These are phyloP conservation scores for Leccinum rimulosum DNA, from an alignment of 768 basidiomycete genomes.

Conservation along the genomic window DNA sequence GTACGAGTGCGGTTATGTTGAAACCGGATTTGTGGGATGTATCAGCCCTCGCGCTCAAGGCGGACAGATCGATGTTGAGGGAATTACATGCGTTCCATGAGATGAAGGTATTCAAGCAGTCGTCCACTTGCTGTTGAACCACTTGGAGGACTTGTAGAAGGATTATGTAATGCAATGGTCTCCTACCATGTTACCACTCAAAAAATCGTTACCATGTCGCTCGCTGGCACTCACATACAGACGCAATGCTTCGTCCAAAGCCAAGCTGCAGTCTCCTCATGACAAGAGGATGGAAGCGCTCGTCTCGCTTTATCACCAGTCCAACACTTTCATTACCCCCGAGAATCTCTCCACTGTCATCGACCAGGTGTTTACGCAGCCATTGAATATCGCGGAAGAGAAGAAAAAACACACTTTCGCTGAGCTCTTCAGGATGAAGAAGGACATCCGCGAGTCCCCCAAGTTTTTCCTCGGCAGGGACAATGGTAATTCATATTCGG, in stretches of 20 bases:
- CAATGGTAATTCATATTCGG: conserved; percentile 9
- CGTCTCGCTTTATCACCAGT: conserved; percentile 75
- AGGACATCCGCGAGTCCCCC: conserved; percentile 5
- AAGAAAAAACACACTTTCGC: conserved; percentile 10
- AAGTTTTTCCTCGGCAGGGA: conserved; percentile 33
- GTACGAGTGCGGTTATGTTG: neutral
- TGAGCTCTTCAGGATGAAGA: conserved; percentile 19
- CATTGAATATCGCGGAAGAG: conserved; percentile 16
- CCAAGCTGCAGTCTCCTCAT: conserved; percentile 15
- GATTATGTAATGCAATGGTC: conserved; percentile 17
- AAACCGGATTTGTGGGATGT: neutral
- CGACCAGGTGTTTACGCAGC: conserved; percentile 55
- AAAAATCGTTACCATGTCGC: conserved; percentile 1
- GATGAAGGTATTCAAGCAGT: neutral
- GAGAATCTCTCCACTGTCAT: conserved; percentile 66
- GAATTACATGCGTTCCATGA: neutral
- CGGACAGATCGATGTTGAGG: neutral
- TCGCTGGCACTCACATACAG: conserved; percentile 7
- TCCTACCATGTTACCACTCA: conserved; percentile 15
- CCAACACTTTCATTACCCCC: conserved; percentile 64
- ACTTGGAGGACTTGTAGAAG: too few relatives aligned
- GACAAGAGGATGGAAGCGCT: conserved; percentile 61
- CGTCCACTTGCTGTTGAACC: neutral
- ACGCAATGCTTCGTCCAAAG: conserved; percentile 23
- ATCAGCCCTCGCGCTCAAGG: neutral